Evolutionary conservation across 306 rosid species (phyloP).

Genomic region (Sechiopsis laciniata): DNA sequence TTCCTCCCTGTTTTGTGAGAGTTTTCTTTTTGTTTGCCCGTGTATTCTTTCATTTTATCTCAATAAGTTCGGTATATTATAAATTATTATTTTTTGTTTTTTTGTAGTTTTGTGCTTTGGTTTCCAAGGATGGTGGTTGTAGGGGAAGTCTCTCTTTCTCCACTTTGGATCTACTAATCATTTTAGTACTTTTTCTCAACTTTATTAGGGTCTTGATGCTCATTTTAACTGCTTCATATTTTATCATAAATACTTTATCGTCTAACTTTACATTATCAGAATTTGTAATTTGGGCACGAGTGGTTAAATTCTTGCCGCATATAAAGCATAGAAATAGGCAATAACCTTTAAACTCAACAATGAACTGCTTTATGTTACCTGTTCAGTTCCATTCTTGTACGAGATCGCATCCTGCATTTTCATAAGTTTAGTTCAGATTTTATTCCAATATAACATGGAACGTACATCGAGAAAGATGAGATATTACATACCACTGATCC

Average conservation of each 20-base stretch:
- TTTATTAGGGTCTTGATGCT: too few species aligned
- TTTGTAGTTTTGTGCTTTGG: too few species aligned
- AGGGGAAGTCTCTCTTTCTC: too few species aligned
- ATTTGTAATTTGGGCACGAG: not conserved
- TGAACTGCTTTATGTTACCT: constrained; percentile 41
- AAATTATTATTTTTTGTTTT: too few species aligned
- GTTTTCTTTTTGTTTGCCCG: too few species aligned
- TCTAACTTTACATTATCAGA: not conserved
- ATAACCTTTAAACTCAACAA: constrained; percentile 12
- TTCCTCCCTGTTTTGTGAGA: too few species aligned
- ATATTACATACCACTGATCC: constrained; percentile 61
- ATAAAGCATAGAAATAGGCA: not conserved
- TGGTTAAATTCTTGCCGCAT: not conserved
- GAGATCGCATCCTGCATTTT: constrained; percentile 58
- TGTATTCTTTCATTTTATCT: too few species aligned
- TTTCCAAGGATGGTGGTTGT: too few species aligned
- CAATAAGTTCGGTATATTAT: too few species aligned
- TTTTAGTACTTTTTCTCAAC: too few species aligned
- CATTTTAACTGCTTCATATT: not conserved
- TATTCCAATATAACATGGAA: constrained; percentile 15
- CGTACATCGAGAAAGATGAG: too few species aligned
- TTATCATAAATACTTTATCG: not conserved
- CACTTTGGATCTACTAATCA: too few species aligned
- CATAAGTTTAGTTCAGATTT: constrained; percentile 29
- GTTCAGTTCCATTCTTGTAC: constrained; percentile 67